A percentile compares a stretch with the other conserved stretches of the same genome.
These are phyloP conservation scores for Plasmodium gaboni DNA, from an alignment of 169 alveolate species.

Conservation along the genomic window DNA sequence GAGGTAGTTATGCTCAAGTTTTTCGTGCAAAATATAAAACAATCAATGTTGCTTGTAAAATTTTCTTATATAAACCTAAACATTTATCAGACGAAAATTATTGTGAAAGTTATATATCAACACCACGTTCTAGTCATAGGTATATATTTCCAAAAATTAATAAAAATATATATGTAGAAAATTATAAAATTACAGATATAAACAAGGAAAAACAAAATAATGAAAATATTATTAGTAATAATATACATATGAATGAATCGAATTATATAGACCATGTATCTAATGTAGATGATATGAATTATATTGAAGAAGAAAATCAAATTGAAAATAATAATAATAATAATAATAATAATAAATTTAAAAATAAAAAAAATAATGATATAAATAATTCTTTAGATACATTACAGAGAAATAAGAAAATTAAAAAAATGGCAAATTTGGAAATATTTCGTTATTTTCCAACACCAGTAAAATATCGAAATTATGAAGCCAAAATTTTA, in stretches of 20 bases:
- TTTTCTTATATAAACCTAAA: slow-evolving; percentile 51
- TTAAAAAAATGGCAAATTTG: slow-evolving; percentile 55
- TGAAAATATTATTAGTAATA: neutral
- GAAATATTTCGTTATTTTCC: slow-evolving; percentile 80
- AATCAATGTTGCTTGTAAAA: slow-evolving; percentile 77
- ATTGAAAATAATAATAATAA: neutral
- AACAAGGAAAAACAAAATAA: neutral
- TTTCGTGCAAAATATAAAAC: slow-evolving; percentile 55
- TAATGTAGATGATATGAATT: neutral
- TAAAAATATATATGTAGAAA: slow-evolving; percentile 1
- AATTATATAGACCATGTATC: neutral
- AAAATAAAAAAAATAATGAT: neutral
- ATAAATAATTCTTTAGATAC: slow-evolving; percentile 25
- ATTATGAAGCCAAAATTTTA: slow-evolving; percentile 81
- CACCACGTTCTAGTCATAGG: slow-evolving; percentile 63
- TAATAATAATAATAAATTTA: neutral
- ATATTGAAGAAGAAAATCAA: neutral
- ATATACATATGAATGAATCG: neutral
- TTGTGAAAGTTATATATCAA: slow-evolving; percentile 74
- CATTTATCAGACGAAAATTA: slow-evolving; percentile 53
- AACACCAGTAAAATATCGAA: slow-evolving; percentile 79
- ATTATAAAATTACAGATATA: neutral
- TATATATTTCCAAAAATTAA: slow-evolving; percentile 50
- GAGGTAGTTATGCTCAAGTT: slow-evolving; percentile 74
- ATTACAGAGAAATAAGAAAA: slow-evolving; percentile 76